phyloP scores from a whole-genome alignment of 2,329 filamentous ascomycete species.

The Penicillium sp. region DNA sequence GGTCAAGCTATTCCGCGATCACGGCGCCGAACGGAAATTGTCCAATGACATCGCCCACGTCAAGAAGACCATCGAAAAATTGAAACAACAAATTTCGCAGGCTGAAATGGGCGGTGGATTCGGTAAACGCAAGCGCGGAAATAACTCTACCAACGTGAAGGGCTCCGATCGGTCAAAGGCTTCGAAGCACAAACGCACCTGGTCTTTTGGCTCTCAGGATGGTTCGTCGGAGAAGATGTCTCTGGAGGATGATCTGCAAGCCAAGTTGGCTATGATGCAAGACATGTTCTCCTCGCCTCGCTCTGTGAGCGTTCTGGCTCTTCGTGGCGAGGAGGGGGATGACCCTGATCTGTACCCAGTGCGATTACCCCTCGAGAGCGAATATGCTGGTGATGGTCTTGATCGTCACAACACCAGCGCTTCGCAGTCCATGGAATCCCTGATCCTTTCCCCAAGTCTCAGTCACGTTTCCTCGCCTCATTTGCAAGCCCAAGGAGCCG shows the following conservation, averaged over 20 bases:
- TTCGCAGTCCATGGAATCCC: conserved; percentile 29
- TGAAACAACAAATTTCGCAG: conserved; percentile 88
- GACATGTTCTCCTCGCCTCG: conserved; percentile 46
- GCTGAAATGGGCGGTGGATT: conserved; percentile 56
- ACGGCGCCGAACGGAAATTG: conserved; percentile 89
- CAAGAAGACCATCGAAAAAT: conserved; percentile 92
- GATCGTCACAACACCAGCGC: conserved; percentile 28
- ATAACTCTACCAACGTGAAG: conserved; percentile 47
- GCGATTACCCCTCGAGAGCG: conserved; percentile 31
- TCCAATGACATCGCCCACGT: conserved; percentile 93
- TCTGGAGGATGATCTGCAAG: conserved; percentile 42
- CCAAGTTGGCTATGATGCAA: conserved; percentile 41
- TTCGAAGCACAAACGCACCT: conserved; percentile 85
- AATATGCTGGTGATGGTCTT: conserved; percentile 28
- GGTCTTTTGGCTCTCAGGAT: conserved; percentile 76
- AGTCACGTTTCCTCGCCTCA: conserved; percentile 39
- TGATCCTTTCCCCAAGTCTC: conserved; percentile 37
- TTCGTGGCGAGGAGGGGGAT: conserved; percentile 42
- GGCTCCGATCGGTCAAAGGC: conserved; percentile 60
- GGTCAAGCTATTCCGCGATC: conserved; percentile 93
- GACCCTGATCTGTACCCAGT: conserved; percentile 44
- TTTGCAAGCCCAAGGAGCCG: neutral
- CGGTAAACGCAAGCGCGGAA: conserved; percentile 55
- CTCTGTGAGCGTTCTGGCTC: conserved; percentile 38
- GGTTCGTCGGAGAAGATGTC: conserved; percentile 41